A percentile compares a stretch with the other conserved stretches of the same genome.
Evolutionary conservation across 1,284 basidiomycete species (phyloP).

Genomic region (Ceratobasidium sp.): DNA sequence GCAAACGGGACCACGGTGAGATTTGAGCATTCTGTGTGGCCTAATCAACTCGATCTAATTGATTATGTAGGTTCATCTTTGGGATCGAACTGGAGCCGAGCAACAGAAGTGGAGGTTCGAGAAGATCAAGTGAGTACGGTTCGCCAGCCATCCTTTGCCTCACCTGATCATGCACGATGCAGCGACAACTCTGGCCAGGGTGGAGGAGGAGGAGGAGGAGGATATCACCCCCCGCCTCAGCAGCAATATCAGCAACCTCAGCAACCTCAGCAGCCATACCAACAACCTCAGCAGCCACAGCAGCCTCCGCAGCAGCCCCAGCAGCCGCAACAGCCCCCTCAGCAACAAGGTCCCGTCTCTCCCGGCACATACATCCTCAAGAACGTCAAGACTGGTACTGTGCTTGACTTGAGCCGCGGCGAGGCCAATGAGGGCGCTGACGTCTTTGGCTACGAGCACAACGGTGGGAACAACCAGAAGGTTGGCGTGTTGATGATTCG

Average conservation of each 20-base stretch:
- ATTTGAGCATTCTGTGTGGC: no score
- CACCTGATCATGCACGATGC: neutral
- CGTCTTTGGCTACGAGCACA: constrained; percentile 30
- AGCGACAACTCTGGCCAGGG: constrained; percentile 34
- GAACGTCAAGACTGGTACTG: constrained; percentile 40
- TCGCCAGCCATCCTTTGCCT: neutral
- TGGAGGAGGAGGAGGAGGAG: constrained; percentile 12
- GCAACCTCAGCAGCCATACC: constrained; percentile 14
- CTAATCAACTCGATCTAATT: neutral
- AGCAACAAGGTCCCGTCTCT: constrained; percentile 12
- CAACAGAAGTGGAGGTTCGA: constrained; percentile 38
- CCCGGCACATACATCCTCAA: constrained; percentile 30
- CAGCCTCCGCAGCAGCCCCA: neutral
- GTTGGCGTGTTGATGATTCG: neutral
- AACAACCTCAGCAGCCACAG: constrained; percentile 3
- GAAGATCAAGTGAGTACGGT: constrained; percentile 29
- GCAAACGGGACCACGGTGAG: constrained; percentile 30
- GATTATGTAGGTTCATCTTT: constrained; percentile 16
- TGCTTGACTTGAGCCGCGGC: constrained; percentile 33
- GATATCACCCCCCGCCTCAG: constrained; percentile 15
- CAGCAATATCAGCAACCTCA: constrained; percentile 19
- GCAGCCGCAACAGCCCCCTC: neutral
- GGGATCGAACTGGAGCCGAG: constrained; percentile 33
- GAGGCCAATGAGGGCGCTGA: constrained; percentile 33
- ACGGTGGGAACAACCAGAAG: constrained; percentile 41